Conservation (phyloP, 306 rosid species). For the Arachis stenosperma region DNA sequence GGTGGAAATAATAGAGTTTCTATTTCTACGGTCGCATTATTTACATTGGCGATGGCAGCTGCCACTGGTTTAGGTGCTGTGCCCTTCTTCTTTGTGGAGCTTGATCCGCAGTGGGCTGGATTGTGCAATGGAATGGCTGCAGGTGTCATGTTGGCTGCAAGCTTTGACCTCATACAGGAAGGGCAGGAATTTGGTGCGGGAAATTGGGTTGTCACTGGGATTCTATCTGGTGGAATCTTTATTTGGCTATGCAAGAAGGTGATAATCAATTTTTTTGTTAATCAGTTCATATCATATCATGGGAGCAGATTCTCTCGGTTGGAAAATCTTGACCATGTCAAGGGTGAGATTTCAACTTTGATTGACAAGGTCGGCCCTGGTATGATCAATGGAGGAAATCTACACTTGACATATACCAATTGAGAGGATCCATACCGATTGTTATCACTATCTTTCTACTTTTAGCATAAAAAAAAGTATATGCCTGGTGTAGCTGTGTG, state of each 20-base stretch:
- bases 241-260: conserved; percentile 96
- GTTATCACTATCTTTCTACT: conserved; percentile 10
- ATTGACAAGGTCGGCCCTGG: too few species aligned
- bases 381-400: too few species aligned
- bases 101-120: conserved; percentile 98
- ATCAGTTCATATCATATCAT: background rate
- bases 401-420: too few species aligned
- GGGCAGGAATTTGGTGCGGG: conserved; percentile 91
- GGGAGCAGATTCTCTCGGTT: too few species aligned
- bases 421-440: too few species aligned
- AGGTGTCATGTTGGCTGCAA: conserved; percentile 99
- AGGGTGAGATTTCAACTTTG: too few species aligned
- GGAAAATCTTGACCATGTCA: too few species aligned
- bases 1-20: conserved; percentile 72
- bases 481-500: conserved; percentile 5
- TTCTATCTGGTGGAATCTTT: conserved; percentile 88
- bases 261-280: conserved; percentile 38
- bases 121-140: conserved; percentile 99
- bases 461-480: conserved; percentile 11
- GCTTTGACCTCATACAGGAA: conserved; percentile 93
- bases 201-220: conserved; percentile 89
- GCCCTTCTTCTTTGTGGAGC: conserved; percentile 99
- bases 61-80: conserved; percentile 98
- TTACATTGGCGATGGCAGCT: conserved; percentile 97
- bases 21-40: conserved; percentile 87